phyloP scores from a whole-genome alignment of 2,329 filamentous ascomycete species.

The Venturia carpophila region DNA sequence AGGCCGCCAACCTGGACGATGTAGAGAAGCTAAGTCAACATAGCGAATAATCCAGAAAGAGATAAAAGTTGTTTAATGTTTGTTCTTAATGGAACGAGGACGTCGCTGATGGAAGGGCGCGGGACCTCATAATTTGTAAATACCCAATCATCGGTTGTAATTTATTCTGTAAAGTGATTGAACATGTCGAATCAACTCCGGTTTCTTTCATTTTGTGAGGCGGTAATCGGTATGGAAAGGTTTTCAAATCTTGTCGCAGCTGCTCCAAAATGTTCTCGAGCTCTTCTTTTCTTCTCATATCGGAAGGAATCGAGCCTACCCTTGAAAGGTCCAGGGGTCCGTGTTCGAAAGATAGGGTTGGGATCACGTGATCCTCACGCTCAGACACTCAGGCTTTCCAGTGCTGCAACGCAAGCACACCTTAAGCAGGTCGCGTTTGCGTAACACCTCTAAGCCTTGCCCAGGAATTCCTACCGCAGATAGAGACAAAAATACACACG shows the following conservation, averaged over 20 bases:
- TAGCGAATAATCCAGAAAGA: neutral
- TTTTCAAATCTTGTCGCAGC: neutral
- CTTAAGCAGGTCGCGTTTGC: neutral
- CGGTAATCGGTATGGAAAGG: no score
- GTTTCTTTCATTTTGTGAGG: neutral
- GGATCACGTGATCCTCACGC: neutral
- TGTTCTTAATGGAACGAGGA: neutral
- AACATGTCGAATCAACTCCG: neutral
- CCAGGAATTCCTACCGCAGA: neutral
- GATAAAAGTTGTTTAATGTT: neutral
- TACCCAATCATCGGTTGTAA: neutral
- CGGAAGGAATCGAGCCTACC: no score
- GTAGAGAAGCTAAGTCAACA: conserved; percentile 12
- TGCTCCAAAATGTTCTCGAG: neutral
- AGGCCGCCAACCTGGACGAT: neutral
- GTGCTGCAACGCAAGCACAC: neutral
- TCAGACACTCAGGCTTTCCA: no score
- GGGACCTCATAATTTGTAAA: neutral
- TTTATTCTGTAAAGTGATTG: neutral
- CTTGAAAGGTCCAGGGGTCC: no score
- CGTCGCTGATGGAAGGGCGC: neutral
- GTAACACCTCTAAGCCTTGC: conserved; percentile 6
- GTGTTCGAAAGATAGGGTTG: no score
- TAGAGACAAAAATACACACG: conserved; percentile 9
- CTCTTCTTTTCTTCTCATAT: no score